phyloP scores from a whole-genome alignment of 2,329 filamentous ascomycete species.

The Emergomyces orientalis region DNA sequence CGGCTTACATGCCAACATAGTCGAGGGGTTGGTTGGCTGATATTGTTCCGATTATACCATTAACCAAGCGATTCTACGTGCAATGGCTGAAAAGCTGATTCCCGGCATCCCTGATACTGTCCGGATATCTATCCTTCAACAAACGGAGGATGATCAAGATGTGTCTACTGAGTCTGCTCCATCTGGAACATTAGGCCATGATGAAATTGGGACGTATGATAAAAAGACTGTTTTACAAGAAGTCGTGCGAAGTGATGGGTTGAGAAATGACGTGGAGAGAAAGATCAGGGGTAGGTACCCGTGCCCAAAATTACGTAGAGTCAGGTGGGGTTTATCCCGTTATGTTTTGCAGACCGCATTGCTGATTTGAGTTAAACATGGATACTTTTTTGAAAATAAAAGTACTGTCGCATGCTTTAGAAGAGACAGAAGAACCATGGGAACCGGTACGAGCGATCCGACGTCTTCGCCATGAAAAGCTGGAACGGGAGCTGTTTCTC shows the following conservation, averaged over 20 bases:
- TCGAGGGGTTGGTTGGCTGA: not conserved
- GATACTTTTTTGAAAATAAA: not conserved
- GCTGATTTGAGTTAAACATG: not conserved
- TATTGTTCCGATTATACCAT: conserved; percentile 9
- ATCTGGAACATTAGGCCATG: not conserved
- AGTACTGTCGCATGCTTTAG: conserved; percentile 53
- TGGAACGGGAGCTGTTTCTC: conserved; percentile 56
- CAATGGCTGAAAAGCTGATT: conserved; percentile 68
- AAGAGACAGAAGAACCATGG: conserved; percentile 46
- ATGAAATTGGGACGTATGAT: conserved; percentile 7
- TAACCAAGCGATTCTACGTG: conserved; percentile 55
- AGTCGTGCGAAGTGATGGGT: conserved; percentile 48
- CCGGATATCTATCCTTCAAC: conserved; percentile 59
- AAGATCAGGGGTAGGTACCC: conserved; percentile 50
- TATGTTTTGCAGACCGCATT: not conserved
- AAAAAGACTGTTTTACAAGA: conserved; percentile 53
- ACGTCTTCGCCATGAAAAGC: conserved; percentile 51
- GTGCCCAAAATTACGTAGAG: not conserved
- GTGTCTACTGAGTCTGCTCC: not conserved
- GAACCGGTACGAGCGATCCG: conserved; percentile 54
- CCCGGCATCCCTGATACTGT: conserved; percentile 62
- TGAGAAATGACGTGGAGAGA: conserved; percentile 46
- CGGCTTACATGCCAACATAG: not conserved
- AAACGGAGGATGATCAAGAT: conserved; percentile 44
- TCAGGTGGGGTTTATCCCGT: no score